Evolutionary conservation across 2,329 filamentous ascomycete genomes (phyloP).

Genomic region (Talaromyces amestolkiae): DNA sequence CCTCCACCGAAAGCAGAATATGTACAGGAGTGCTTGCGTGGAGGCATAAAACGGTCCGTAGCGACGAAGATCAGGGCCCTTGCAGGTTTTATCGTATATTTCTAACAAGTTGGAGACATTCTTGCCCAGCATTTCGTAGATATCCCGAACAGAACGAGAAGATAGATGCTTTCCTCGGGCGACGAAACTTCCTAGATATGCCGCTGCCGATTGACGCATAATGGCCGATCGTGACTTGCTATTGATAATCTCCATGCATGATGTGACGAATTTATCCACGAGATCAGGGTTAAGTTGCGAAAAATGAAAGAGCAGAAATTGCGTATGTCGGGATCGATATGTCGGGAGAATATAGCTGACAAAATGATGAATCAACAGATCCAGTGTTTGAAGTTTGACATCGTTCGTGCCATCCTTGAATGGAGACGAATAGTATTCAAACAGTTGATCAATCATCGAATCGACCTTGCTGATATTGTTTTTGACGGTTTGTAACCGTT

Average conservation of each 20-base stretch:
- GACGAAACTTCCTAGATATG: slow-evolving; percentile 92
- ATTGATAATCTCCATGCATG: slow-evolving; percentile 70
- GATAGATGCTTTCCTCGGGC: slow-evolving; percentile 82
- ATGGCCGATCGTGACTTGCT: slow-evolving; percentile 68
- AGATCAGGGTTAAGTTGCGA: slow-evolving; percentile 76
- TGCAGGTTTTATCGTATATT: slow-evolving; percentile 69
- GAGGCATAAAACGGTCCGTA: slow-evolving; percentile 85
- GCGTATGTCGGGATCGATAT: slow-evolving; percentile 86
- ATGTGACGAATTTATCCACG: slow-evolving; percentile 77
- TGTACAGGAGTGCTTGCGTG: slow-evolving; percentile 86
- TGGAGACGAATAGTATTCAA: slow-evolving; percentile 72
- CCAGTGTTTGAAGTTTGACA: slow-evolving; percentile 69
- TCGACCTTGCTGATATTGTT: slow-evolving; percentile 90
- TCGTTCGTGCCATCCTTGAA: slow-evolving; percentile 68
- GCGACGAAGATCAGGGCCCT: slow-evolving; percentile 78
- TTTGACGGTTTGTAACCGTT: slow-evolving; percentile 66
- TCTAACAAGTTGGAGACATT: slow-evolving; percentile 74
- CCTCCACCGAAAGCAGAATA: slow-evolving; percentile 97
- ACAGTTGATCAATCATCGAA: slow-evolving; percentile 81
- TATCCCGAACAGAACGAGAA: slow-evolving; percentile 70
- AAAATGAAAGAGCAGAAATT: slow-evolving; percentile 95
- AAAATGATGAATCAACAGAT: slow-evolving; percentile 81
- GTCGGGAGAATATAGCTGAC: slow-evolving; percentile 83
- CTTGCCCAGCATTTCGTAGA: slow-evolving; percentile 74
- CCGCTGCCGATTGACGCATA: slow-evolving; percentile 77